Evolutionary conservation across 352 stramenopile species (phyloP).

Genomic region (Pythium pyrilobum): DNA sequence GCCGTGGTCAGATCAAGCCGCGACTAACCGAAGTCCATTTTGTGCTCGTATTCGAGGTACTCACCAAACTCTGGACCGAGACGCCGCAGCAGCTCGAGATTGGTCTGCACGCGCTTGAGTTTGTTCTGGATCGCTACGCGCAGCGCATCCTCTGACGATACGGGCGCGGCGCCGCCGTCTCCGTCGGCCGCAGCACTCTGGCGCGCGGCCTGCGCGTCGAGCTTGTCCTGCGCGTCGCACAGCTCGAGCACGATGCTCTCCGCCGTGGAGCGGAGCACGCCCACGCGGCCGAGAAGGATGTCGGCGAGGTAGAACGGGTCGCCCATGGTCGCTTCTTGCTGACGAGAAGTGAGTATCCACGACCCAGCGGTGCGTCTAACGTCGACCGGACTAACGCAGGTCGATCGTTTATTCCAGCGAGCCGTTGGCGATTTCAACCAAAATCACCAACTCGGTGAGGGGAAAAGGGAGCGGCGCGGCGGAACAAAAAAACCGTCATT

Average conservation of each 20-base stretch:
- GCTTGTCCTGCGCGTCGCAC: constrained; percentile 60
- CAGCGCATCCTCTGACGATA: constrained; percentile 48
- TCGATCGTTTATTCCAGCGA: background rate
- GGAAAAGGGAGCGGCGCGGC: constrained; percentile 5
- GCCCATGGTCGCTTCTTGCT: constrained; percentile 41
- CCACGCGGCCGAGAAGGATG: constrained; percentile 77
- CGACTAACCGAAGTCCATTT: too few relatives aligned
- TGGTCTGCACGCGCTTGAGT: constrained; percentile 82
- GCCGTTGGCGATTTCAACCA: constrained; percentile 16
- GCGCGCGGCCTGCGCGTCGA: constrained; percentile 34
- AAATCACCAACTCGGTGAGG: constrained; percentile 10
- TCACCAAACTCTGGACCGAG: constrained; percentile 80
- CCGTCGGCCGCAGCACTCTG: constrained; percentile 4
- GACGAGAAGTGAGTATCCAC: background rate
- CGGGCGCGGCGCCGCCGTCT: constrained; percentile 1
- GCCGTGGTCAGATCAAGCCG: background rate
- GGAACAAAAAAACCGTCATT: constrained; percentile 12
- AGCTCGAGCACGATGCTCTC: constrained; percentile 86
- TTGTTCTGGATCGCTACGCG: constrained; percentile 80
- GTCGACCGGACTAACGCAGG: background rate
- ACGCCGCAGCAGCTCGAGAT: constrained; percentile 78
- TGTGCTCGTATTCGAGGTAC: too few relatives aligned
- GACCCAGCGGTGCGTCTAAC: constrained; percentile 1
- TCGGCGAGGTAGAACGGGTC: constrained; percentile 85
- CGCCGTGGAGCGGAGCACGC: constrained; percentile 75